These are phyloP conservation scores for Kodamaea kaohsiungensis DNA, from an alignment of 805 yeast genomes.

Conservation along the genomic window DNA sequence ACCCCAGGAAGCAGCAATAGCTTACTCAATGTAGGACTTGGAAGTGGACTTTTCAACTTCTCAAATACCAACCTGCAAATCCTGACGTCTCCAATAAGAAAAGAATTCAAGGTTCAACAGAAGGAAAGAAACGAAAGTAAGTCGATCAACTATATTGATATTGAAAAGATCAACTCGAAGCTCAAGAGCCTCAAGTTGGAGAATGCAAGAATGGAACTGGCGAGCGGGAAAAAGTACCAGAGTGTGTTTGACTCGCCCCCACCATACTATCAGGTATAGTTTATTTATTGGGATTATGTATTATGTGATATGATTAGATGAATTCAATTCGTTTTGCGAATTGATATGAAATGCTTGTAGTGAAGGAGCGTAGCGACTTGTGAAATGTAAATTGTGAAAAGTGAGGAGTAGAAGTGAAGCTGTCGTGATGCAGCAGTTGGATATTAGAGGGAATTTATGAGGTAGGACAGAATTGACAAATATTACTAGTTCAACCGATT, in stretches of 20 bases:
- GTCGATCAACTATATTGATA: conserved; percentile 29
- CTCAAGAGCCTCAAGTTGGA: conserved; percentile 18
- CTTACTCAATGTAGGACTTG: conserved; percentile 35
- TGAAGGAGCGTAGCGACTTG: neutral
- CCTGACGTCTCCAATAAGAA: conserved; percentile 30
- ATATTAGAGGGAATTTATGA: no score
- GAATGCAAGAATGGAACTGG: conserved; percentile 10
- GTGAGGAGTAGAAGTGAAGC: no score
- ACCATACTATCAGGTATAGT: conserved; percentile 20
- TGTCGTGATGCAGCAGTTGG: no score
- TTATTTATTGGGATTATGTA: neutral
- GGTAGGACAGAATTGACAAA: no score
- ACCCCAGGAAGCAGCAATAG: conserved; percentile 3
- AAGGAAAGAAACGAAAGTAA: conserved; percentile 17
- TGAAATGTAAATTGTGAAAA: neutral
- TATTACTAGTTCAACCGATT: no score
- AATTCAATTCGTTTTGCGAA: neutral
- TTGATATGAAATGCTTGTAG: neutral
- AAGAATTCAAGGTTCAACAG: conserved; percentile 12
- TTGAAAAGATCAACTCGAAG: conserved; percentile 27
- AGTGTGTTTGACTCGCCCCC: conserved; percentile 24
- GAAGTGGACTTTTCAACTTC: conserved; percentile 37
- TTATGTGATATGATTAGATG: neutral
- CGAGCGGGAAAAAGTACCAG: neutral
- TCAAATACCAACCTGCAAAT: conserved; percentile 20